Conservation (phyloP, 2,329 filamentous ascomycete genomes). For the Lasiodiplodia sp. region DNA sequence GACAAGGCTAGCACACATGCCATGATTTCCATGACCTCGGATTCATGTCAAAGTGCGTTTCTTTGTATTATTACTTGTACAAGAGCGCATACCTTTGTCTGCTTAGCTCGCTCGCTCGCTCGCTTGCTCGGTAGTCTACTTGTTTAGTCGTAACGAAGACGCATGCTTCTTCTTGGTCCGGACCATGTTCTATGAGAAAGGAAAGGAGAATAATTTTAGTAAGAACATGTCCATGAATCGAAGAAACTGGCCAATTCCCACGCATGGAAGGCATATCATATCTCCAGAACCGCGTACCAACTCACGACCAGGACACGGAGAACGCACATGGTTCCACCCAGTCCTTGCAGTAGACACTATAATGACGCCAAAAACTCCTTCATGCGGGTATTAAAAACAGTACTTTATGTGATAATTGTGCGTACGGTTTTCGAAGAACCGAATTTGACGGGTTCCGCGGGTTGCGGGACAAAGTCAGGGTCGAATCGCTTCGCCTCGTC, state of each 20-base stretch:
- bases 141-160: neutral
- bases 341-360: neutral
- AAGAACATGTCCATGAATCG: neutral
- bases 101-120: neutral
- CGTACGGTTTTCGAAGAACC: neutral
- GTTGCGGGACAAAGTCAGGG: neutral
- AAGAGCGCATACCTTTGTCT: conserved; percentile 12
- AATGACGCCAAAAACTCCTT: conserved; percentile 26
- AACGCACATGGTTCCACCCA: neutral
- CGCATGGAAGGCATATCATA: neutral
- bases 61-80: neutral
- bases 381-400: conserved; percentile 28
- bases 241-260: neutral
- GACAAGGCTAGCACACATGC: neutral
- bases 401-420: conserved; percentile 1
- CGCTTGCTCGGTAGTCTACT: neutral
- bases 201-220: neutral
- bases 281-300: neutral
- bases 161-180: neutral
- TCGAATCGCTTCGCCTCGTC: conserved; percentile 5
- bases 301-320: neutral
- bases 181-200: neutral
- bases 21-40: neutral
- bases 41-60: neutral
- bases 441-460: neutral